Evolutionary conservation across 2,329 filamentous ascomycete genomes (phyloP).

Genomic region (Claviceps arundinis): DNA sequence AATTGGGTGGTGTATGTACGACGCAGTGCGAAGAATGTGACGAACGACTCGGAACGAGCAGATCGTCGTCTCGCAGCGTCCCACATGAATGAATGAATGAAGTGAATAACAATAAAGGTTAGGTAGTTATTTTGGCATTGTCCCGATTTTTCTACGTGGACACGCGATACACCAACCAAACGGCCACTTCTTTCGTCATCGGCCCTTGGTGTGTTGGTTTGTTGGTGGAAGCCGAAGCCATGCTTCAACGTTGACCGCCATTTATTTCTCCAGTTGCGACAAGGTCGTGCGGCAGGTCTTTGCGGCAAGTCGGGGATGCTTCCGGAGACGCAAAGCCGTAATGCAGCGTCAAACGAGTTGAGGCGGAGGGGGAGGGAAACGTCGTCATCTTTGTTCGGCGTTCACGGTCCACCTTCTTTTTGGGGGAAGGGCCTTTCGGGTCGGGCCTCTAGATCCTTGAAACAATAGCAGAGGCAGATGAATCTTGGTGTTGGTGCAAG

Average conservation of each 20-base stretch:
- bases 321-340: slow-evolving; percentile 2
- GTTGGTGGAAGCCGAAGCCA: no score
- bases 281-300: no score
- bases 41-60: no score
- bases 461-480: background rate
- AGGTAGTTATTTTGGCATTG: slow-evolving; percentile 1
- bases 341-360: slow-evolving; percentile 2
- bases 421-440: background rate
- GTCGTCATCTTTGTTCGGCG: no score
- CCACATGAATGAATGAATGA: slow-evolving; percentile 6
- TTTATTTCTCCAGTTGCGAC: background rate
- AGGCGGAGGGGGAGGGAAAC: no score
- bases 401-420: background rate
- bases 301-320: slow-evolving; percentile 5
- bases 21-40: background rate
- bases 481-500: background rate
- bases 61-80: slow-evolving; percentile 9
- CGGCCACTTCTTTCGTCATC: background rate
- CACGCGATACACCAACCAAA: slow-evolving; percentile 4
- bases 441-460: background rate
- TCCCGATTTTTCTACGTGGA: slow-evolving; percentile 5
- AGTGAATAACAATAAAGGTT: no score
- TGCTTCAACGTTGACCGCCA: slow-evolving; percentile 7
- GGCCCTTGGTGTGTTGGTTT: background rate
- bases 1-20: background rate